Evolutionary conservation across 495 filamentous ascomycete species (phyloP).

Genomic region (Extremus antarcticus): DNA sequence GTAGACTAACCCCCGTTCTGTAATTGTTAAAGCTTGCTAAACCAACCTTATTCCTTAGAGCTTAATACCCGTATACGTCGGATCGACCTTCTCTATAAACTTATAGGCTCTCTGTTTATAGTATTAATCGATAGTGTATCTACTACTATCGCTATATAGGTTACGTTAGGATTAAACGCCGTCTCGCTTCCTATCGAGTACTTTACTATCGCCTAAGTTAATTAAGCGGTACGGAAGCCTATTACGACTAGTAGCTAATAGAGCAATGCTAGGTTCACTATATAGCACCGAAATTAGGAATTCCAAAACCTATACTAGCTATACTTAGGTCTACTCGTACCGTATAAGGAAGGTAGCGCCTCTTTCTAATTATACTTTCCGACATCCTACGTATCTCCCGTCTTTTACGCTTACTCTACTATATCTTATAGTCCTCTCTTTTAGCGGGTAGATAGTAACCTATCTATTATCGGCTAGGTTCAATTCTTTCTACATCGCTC

Average conservation of each 20-base stretch:
- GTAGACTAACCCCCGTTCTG: no score
- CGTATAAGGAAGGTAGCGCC: not conserved
- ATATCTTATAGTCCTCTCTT: conserved; percentile 37
- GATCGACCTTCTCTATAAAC: conserved; percentile 64
- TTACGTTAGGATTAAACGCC: conserved; percentile 31
- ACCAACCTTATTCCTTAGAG: not conserved
- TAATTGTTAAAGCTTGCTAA: no score
- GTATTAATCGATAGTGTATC: conserved; percentile 29
- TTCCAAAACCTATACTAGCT: not conserved
- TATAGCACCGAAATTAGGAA: not conserved
- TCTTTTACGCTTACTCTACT: conserved; percentile 33
- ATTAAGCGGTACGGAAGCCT: no score
- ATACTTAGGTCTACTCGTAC: not conserved
- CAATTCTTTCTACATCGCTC: conserved; percentile 29
- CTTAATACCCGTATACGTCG: conserved; percentile 54
- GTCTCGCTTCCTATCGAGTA: conserved; percentile 44
- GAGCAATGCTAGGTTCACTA: not conserved
- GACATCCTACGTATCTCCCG: conserved; percentile 27
- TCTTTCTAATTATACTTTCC: conserved; percentile 19
- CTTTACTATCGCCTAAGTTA: conserved; percentile 38
- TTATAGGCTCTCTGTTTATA: conserved; percentile 42
- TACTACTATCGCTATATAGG: conserved; percentile 27
- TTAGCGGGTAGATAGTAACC: conserved; percentile 34
- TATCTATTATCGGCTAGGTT: conserved; percentile 33
- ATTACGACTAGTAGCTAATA: no score